phyloP scores from a whole-genome alignment of 148 eudicot species.

The Agrostemma githago region DNA sequence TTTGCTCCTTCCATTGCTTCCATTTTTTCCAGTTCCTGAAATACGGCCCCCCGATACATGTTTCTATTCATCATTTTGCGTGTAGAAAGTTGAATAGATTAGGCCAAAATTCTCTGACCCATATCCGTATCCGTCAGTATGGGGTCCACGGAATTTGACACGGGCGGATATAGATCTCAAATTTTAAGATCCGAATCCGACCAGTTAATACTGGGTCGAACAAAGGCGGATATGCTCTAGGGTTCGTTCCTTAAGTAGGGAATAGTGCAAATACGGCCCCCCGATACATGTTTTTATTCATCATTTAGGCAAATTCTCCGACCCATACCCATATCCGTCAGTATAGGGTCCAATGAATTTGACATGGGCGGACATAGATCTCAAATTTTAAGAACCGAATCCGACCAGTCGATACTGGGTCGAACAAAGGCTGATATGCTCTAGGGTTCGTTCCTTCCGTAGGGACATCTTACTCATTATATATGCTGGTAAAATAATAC shows the following conservation, averaged over 20 bases:
- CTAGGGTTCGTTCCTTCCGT: background rate
- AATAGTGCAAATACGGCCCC: too few relatives aligned
- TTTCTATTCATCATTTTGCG: too few relatives aligned
- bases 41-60: too few relatives aligned
- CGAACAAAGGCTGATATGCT: background rate
- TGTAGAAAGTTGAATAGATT: background rate
- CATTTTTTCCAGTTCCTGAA: constrained; percentile 70
- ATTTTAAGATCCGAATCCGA: background rate
- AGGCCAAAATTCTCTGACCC: too few relatives aligned
- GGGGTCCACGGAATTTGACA: background rate
- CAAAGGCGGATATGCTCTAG: background rate
- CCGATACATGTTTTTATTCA: too few relatives aligned
- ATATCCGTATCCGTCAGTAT: background rate
- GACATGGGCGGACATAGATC: background rate
- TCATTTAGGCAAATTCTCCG: too few relatives aligned
- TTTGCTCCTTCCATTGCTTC: constrained; percentile 56
- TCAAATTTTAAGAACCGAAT: background rate
- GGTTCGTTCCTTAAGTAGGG: background rate
- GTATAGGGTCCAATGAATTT: background rate
- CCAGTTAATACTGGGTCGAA: background rate
- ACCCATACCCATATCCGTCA: background rate
- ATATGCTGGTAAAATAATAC: too few relatives aligned
- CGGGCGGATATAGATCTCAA: background rate
- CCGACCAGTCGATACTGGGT: background rate
- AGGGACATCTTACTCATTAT: background rate